Base-by-base conservation (phyloP, 2,329 filamentous ascomycete genomes). In the Trichophyton equinum region DNA sequence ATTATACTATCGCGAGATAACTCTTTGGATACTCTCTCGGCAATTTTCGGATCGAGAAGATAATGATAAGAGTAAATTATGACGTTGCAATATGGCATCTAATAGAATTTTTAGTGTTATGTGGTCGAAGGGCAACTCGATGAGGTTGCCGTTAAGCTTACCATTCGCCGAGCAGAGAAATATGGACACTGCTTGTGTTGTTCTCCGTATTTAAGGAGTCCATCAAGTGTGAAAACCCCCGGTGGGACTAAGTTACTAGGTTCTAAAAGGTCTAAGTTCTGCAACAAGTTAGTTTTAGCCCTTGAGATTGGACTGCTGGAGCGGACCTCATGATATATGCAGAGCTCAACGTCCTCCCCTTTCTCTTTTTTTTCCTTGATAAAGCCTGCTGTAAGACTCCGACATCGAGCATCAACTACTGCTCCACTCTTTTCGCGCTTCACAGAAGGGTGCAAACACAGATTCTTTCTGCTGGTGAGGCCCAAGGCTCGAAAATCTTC, bases 1-100 rank as follows among this genome's bases (percentile, higher is more conserved):
- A 99, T 89, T 59, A 99, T 99, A 72, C 91, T 96, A 73, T 99
- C 95, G 68, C 96, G 96, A 0, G 94, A 96, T 9, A 99, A 83
- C 69, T 99, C 94, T 73, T 88, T 91, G 0, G 94, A 97, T 1
- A 97, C 91, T 62, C 92, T 76, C 71, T 99, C 94, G 11, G 94
- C 94, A 68, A 99, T 99, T 73, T 99, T 99, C 2, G 94, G 94
- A 69, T 99, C 95, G 15, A 99, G 83, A 2, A 99, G 83, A 70
- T 99, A 99, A 74, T 99, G 94, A 71, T 99, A 99, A 0, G 94
- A 99, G 77, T 99, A 99, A 67, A 99, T 99, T 70, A 99, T 96
- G 70, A 99, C 91, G 72, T 99, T 97, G 81, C 94, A 99, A 71
- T 91, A 97, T 69, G 94, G 87, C 92, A 99, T 97, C 87, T 91